These are phyloP conservation scores for Dendrocalamus sinicus DNA, from an alignment of 176 grass and related monocot genomes.

Conservation along the genomic window DNA sequence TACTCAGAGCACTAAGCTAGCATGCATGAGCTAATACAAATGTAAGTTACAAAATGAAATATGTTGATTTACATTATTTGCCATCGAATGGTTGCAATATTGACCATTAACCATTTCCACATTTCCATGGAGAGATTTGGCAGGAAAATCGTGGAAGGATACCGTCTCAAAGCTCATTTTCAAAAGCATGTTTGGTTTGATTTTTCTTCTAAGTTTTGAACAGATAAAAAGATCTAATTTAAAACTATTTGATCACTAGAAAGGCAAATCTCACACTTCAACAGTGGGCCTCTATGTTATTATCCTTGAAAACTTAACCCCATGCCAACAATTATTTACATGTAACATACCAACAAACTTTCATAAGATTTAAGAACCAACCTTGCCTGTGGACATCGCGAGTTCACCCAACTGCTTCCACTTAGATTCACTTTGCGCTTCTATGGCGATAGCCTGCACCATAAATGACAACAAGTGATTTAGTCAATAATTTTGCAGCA, in stretches of 20 bases:
- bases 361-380: slow-evolving; percentile 47
- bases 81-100: slow-evolving; percentile 1
- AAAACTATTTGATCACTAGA: slow-evolving; percentile 30
- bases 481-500: slow-evolving; percentile 4
- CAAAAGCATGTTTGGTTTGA: neutral
- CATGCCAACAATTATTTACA: slow-evolving; percentile 14
- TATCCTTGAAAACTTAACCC: slow-evolving; percentile 10
- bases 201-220: slow-evolving; percentile 21
- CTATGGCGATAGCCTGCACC: slow-evolving; percentile 75
- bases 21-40: slow-evolving; percentile 1
- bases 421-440: slow-evolving; percentile 97
- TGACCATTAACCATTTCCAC: neutral
- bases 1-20: neutral
- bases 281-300: neutral
- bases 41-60: neutral
- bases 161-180: neutral
- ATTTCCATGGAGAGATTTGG: neutral
- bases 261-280: slow-evolving; percentile 14
- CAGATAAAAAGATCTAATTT: neutral
- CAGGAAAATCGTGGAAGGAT: neutral
- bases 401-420: slow-evolving; percentile 97
- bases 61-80: slow-evolving; percentile 17
- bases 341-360: neutral
- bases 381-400: slow-evolving; percentile 92
- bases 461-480: slow-evolving; percentile 29